Conservation (phyloP, 139 green algal genomes). For the Penium margaritaceum region DNA sequence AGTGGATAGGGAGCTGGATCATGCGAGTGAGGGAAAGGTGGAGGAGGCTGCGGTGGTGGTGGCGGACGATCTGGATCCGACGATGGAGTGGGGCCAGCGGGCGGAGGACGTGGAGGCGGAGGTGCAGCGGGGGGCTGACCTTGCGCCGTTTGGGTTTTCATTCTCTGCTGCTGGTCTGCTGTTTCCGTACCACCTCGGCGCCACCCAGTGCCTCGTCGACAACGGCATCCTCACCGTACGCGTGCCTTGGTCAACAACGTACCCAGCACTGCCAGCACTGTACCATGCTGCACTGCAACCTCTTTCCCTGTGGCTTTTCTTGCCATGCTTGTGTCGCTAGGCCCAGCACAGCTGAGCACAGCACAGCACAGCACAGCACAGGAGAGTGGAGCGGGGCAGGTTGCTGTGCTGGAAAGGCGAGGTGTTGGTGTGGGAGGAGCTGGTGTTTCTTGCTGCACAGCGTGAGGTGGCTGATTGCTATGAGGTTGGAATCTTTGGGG, state of each 20-base stretch:
- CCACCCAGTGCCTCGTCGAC: slow-evolving; percentile 46
- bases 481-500: too few relatives aligned
- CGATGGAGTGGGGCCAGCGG: slow-evolving; percentile 16
- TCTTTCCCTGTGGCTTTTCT: too few relatives aligned
- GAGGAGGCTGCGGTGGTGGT: slow-evolving; percentile 2
- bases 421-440: too few relatives aligned
- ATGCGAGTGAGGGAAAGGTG: neutral
- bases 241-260: neutral
- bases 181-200: slow-evolving; percentile 67
- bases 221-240: slow-evolving; percentile 52
- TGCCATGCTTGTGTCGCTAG: too few relatives aligned
- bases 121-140: neutral
- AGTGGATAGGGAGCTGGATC: neutral
- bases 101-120: slow-evolving; percentile 23
- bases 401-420: too few relatives aligned
- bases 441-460: too few relatives aligned
- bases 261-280: neutral
- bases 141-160: slow-evolving; percentile 29
- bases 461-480: too few relatives aligned
- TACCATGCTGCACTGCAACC: too few relatives aligned
- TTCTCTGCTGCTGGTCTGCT: slow-evolving; percentile 44
- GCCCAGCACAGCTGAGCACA: too few relatives aligned
- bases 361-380: too few relatives aligned
- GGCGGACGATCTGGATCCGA: slow-evolving; percentile 18
- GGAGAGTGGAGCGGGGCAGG: too few relatives aligned